Percentiles rank a stretch among this genome's conserved stretches.
Evolutionary conservation across 1,284 basidiomycete species (phyloP).

Genomic region (Austroboletus niveus): DNA sequence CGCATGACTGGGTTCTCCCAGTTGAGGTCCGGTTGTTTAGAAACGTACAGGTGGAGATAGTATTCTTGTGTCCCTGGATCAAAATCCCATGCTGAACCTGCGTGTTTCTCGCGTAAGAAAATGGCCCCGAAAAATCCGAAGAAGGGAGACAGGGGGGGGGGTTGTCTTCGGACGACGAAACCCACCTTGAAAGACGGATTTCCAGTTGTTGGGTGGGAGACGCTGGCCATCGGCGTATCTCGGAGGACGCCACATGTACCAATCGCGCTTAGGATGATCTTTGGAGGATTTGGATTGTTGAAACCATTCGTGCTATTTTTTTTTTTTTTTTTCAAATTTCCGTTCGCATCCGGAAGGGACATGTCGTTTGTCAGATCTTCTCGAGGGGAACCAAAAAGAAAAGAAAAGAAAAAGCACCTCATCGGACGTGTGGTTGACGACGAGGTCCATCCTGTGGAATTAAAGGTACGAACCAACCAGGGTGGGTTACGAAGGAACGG

Average conservation of each 20-base stretch:
- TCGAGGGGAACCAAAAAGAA: neutral
- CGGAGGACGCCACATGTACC: constrained; percentile 75
- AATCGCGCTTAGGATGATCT: constrained; percentile 61
- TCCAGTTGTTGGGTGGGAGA: constrained; percentile 76
- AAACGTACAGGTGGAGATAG: constrained; percentile 71
- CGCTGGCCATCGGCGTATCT: constrained; percentile 51
- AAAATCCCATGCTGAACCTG: constrained; percentile 74
- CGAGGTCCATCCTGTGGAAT: constrained; percentile 64
- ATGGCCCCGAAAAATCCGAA: neutral
- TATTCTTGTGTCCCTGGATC: constrained; percentile 69
- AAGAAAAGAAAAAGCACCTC: constrained; percentile 38
- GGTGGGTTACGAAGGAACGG: neutral
- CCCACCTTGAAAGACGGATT: constrained; percentile 61
- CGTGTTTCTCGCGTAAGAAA: neutral
- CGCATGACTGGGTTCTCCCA: constrained; percentile 70
- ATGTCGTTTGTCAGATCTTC: neutral
- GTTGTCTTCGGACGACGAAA: neutral
- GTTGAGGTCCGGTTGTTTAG: constrained; percentile 77
- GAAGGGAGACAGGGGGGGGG: neutral
- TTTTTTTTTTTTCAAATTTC: too few species aligned
- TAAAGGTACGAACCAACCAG: too few species aligned
- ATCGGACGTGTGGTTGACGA: constrained; percentile 80
- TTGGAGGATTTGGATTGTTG: constrained; percentile 59
- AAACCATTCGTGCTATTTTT: constrained; percentile 69
- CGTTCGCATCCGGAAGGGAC: too few species aligned